These are phyloP conservation scores for Sergeia podlipaevii DNA, from an alignment of 208 protist genomes.

Conservation along the genomic window DNA sequence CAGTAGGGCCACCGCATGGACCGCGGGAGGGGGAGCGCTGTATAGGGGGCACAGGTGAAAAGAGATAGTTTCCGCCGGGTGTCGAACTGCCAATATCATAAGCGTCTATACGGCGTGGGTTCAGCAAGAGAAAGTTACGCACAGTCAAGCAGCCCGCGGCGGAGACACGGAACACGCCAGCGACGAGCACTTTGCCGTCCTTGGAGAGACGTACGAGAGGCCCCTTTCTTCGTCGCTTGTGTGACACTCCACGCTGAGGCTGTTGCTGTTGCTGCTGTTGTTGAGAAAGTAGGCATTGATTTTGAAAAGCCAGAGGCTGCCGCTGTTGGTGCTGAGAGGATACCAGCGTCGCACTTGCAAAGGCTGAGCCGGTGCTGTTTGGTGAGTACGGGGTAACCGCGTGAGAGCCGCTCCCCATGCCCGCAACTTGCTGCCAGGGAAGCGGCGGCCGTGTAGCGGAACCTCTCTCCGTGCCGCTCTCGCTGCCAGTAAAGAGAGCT, in stretches of 20 bases:
- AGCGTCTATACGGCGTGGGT: constrained; percentile 38
- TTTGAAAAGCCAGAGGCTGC: too few species aligned
- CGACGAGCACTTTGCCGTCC: constrained; percentile 48
- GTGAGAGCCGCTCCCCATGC: too few species aligned
- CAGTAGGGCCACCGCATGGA: neutral
- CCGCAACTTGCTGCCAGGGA: too few species aligned
- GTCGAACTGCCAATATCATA: neutral
- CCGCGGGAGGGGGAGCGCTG: constrained; percentile 1
- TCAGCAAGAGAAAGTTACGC: constrained; percentile 77
- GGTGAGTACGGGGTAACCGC: too few species aligned
- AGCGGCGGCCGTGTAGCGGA: too few species aligned
- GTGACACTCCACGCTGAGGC: neutral
- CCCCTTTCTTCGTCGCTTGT: neutral
- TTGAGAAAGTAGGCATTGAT: too few species aligned
- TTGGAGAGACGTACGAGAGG: constrained; percentile 47
- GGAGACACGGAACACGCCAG: constrained; percentile 75
- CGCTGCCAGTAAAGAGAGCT: neutral
- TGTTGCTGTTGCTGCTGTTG: neutral
- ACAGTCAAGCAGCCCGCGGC: constrained; percentile 71
- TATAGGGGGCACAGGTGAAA: neutral
- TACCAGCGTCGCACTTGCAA: too few species aligned
- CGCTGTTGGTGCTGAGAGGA: too few species aligned
- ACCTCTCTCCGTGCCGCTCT: neutral
- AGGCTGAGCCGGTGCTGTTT: too few species aligned
- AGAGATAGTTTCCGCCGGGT: neutral